Base-by-base conservation (phyloP, 2,329 filamentous ascomycete species). In the Aschersonia sp. region DNA sequence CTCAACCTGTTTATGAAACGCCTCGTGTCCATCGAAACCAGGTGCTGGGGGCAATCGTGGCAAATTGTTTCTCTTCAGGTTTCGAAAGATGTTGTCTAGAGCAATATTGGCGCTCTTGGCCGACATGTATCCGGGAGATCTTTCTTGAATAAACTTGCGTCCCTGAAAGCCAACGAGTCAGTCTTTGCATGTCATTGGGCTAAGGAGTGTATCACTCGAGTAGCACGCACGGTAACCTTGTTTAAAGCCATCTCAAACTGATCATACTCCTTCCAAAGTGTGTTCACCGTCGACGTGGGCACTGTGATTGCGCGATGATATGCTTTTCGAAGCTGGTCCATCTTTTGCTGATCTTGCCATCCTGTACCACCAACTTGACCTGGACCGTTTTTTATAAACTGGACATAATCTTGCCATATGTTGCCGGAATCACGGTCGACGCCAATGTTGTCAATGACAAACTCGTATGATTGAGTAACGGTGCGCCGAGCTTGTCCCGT, bases 311-410 rank as follows among this genome's bases (percentile, higher is more conserved):
- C 91, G 47, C 84, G 84, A 58, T 96, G 89, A 62, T 96, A 98
- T 1, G 87, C 85, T 62, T 94, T 94, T 51, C 92, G 83, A 46
- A 98, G 68, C 55, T 85, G 74, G 58, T 98, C 92, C 84, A 95
- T 94, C 72, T 98, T 98, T 61, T 97, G 92, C 66, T 91, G 85
- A 60, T 97, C 92, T 65, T 97, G 89, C 94, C 92, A 98, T 50
- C 79, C 82, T 50, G 75, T 82, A 43, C 91, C 92, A 30, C 89
- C 91, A 50, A 92, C 78, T 50, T 80, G 80, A 5, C 92, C 92
- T 1, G 92, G 92, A 0, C 85, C 87, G 40, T 80, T 85, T 61
- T 89, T 89, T 64, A 97, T 79, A 61, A 98, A 96, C 55, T 92
- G 82, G 51, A 98, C 83, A 58, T 97, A 97, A 55, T 98, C 92